Base-by-base conservation (phyloP, 805 yeast genomes). In the Metschnikowia gelsemii region DNA sequence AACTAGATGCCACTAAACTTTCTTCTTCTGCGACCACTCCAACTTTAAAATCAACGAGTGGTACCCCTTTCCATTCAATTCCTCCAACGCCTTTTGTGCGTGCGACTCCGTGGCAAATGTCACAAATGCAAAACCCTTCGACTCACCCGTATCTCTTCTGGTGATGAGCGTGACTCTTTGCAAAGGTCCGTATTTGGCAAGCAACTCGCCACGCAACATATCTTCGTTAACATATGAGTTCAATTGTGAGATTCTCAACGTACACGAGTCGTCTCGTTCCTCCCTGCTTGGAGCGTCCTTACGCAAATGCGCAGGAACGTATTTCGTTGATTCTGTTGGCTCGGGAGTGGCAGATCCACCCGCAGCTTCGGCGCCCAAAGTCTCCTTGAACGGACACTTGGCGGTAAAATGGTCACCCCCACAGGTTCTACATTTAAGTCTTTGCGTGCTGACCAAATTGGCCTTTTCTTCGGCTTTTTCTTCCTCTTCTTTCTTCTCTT, bases 121-220 rank as follows among this genome's bases (percentile, higher is more conserved):
- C 51, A 90, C 95, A 66, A 87, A 93, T 5, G 98, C 98, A 66
- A 91, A 81, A 60, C 99, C 99, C 70, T 88, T 85, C 32, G 96
- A 86, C 66, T 83, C 84, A 51, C 96, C 93, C 20, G 98, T 93
- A 57, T 86, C 96, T 70, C 88, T 84, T 70, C 89, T 87, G 72
- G 87, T 85, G 46, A 89, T 89, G 45, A 93, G 75, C 50, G 84
- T 84, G 52, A 85, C 86, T 70, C 96, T 84, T 57, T 78, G 79
- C 52, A 78, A 71, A 46, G 71, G 79, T 56, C 80, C 95, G 72
- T 73, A 83, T 63, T 70, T 78, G 49, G 73, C 78, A 57, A 83
- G 75, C 57, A 93, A 78, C 61, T 83, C 83, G 55, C 70, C 71
- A 59, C 90, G 79, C 56, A 93, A 69, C 68, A 81, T 82, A 50